A percentile compares a stretch with the other conserved stretches of the same genome.
Conservation (phyloP, 2,329 filamentous ascomycete species). For the Nothomitra cinnamomea region DNA sequence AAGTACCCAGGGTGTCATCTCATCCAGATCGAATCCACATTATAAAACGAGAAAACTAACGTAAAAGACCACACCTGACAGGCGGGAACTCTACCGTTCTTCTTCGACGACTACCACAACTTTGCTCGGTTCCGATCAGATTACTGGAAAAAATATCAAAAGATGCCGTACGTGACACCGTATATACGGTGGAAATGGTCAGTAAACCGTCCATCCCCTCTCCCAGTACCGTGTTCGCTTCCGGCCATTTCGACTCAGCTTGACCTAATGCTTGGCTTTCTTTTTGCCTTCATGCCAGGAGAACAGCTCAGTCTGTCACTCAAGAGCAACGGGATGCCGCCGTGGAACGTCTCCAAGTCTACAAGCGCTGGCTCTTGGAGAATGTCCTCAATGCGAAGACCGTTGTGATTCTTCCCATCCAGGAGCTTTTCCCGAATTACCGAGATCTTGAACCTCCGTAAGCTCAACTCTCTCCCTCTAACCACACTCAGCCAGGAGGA, state of each 20-base stretch:
- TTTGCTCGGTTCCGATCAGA: constrained; percentile 10
- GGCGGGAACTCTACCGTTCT: constrained; percentile 6
- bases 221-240: no score
- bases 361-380: constrained; percentile 2
- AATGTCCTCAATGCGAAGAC: constrained; percentile 6
- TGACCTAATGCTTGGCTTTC: no score
- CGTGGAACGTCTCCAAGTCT: no score
- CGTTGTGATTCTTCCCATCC: constrained; percentile 10
- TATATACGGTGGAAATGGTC: constrained; percentile 11
- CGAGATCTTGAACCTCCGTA: constrained; percentile 7
- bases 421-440: constrained; percentile 11
- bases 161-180: constrained; percentile 10
- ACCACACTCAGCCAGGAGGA: no score
- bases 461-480: not conserved
- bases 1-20: no score
- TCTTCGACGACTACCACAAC: constrained; percentile 13
- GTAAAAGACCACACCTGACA: no score
- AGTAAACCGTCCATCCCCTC: constrained; percentile 6
- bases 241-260: no score
- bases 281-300: no score
- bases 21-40: no score
- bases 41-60: no score
- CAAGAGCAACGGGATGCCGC: no score
- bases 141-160: constrained; percentile 7
- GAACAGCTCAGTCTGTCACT: no score